Evolutionary conservation across 2,329 filamentous ascomycete species (phyloP).

Genomic region (Grosmannia huntii): DNA sequence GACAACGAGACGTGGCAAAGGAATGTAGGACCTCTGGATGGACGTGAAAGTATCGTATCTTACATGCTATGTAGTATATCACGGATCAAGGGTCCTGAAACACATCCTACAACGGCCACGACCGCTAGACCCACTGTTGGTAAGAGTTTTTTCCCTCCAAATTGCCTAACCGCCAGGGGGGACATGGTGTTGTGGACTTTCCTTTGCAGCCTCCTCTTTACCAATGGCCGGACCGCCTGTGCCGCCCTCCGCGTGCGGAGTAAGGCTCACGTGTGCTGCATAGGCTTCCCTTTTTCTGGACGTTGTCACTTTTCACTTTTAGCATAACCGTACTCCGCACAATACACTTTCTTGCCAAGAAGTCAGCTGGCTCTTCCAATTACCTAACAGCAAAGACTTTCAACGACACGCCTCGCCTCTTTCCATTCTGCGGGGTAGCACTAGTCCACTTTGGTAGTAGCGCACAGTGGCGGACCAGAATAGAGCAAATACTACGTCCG

Average conservation of each 20-base stretch:
- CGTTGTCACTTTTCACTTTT: too few relatives aligned
- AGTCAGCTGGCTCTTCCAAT: background rate
- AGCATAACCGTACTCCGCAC: background rate
- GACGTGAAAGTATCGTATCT: background rate
- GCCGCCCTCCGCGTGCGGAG: background rate
- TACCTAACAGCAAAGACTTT: background rate
- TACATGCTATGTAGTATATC: too few relatives aligned
- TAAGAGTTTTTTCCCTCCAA: background rate
- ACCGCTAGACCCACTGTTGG: background rate
- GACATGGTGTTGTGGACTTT: too few relatives aligned
- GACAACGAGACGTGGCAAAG: background rate
- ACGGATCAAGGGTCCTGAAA: background rate
- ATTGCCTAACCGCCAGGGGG: background rate
- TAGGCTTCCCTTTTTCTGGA: background rate
- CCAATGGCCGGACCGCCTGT: background rate
- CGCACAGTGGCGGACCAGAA: background rate
- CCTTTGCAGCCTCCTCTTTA: background rate
- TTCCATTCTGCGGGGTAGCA: background rate
- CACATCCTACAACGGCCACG: background rate
- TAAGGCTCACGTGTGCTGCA: background rate
- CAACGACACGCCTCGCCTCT: too few relatives aligned
- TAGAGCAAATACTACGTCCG: background rate
- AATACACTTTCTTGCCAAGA: background rate
- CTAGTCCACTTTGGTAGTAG: background rate
- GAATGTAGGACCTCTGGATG: too few relatives aligned